Evolutionary conservation across 345 rosid genomes (phyloP), one percentile per base, ranked within the genome.

Genomic region (Passiflora organensis): DNA sequence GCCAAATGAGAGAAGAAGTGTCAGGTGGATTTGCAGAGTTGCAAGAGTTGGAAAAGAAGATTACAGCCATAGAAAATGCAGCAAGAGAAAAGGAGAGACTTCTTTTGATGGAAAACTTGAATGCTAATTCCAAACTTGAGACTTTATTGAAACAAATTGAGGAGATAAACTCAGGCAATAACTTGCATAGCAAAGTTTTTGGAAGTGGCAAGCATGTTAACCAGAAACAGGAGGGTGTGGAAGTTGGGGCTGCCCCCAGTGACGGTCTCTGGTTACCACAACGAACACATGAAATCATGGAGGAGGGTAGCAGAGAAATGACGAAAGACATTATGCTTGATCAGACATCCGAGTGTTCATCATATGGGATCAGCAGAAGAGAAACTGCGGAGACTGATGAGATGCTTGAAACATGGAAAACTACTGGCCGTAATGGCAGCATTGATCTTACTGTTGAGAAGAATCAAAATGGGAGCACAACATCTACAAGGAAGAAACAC

Each of bases 311-410:
- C 22, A 90, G 75, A 51, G 78, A 83, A 67, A 73, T 84, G 81
- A 83, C 97, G 2, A 94, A 94, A 75, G 99, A 94, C 69, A 89
- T 89, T 52, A 70, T 94, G 66, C 96, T 94, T 1, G 99, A 94
- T 72, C 95, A 94, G 72, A 68, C 77, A 43, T 94, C 97, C 1
- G 99, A 87, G 63, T 76, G 83, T 62, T 86, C 96, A 14, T 80
- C 96, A 9, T 73, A 89, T 71, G 87, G 91, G 48, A 73, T 71
- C 52, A 82, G 86, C 67, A 77, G 78, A 78, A 71, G 88, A 75
- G 95, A 73, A 63, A 68, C 81, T 61, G 22, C 53, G n/a, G 84
- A 72, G 64, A 55, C 64, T 41, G 82, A 80, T 51, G 74, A 64
- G 53, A 78, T 67, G 73, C 89, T 78, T 14, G 76, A 79, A 68